Conservation (phyloP, 306 rosid species). For the Carpinus fangiana region DNA sequence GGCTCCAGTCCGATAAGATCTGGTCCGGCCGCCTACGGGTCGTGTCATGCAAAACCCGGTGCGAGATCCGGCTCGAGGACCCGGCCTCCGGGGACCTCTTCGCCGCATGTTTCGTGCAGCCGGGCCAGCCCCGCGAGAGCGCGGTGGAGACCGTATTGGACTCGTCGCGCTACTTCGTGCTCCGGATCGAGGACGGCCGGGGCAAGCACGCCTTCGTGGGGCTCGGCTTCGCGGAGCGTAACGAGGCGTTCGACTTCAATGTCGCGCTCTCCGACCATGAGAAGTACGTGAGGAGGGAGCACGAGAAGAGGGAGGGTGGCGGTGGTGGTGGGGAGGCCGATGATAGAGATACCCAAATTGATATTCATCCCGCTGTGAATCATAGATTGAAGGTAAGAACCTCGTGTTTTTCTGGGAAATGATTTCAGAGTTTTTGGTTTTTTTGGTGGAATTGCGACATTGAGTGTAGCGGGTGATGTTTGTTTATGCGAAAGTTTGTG, state of each 20-base stretch:
- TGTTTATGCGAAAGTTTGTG: neutral
- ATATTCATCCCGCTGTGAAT: conserved; percentile 90
- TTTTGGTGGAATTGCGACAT: neutral
- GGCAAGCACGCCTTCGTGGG: conserved; percentile 97
- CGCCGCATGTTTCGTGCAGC: conserved; percentile 86
- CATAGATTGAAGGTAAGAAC: conserved; percentile 79
- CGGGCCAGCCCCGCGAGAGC: conserved; percentile 78
- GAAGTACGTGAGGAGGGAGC: conserved; percentile 78
- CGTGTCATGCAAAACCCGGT: conserved; percentile 82
- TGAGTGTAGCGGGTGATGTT: neutral
- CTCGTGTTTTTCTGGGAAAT: neutral
- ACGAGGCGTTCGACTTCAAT: conserved; percentile 97
- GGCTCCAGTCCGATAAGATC: conserved; percentile 98
- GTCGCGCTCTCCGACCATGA: conserved; percentile 97
- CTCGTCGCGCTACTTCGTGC: conserved; percentile 93
- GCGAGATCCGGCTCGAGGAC: conserved; percentile 99
- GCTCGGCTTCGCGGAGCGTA: conserved; percentile 83
- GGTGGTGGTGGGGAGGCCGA: conserved; percentile 34
- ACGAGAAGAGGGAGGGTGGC: conserved; percentile 63
- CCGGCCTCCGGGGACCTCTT: conserved; percentile 86
- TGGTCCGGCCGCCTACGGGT: conserved; percentile 97
- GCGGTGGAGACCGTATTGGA: conserved; percentile 92
- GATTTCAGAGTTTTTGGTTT: neutral
- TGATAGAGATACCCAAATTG: conserved; percentile 69
- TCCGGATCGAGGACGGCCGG: conserved; percentile 92